phyloP scores from a whole-genome alignment of 768 basidiomycete genomes.

The Tulasnella sp. region DNA sequence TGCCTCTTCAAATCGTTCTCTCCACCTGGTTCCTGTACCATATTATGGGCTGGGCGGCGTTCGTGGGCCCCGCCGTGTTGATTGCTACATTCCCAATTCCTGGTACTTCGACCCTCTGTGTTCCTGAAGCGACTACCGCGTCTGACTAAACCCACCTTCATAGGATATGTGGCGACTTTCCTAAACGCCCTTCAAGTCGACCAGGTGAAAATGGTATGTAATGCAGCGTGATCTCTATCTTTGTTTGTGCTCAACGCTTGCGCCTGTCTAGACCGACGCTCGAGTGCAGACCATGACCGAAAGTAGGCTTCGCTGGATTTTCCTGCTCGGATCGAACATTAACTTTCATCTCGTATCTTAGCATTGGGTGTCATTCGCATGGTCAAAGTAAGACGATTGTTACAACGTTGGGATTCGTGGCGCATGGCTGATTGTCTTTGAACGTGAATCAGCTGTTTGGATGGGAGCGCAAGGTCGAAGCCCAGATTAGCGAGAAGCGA shows the following conservation, averaged over 20 bases:
- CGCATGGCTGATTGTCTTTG: too few species aligned
- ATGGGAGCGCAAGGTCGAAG: slow-evolving; percentile 48
- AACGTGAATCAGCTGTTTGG: slow-evolving; percentile 47
- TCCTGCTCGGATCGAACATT: neutral
- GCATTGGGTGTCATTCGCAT: slow-evolving; percentile 59
- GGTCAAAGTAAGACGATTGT: slow-evolving; percentile 47
- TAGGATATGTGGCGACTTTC: slow-evolving; percentile 45
- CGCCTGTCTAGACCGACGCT: slow-evolving; percentile 47
- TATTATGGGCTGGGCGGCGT: slow-evolving; percentile 56
- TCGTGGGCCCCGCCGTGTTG: slow-evolving; percentile 56
- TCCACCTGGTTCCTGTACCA: slow-evolving; percentile 45
- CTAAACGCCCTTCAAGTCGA: slow-evolving; percentile 50
- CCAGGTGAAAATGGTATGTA: slow-evolving; percentile 48
- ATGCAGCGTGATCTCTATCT: neutral
- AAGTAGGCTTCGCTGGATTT: slow-evolving; percentile 41
- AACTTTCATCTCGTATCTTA: slow-evolving; percentile 32
- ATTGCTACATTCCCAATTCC: slow-evolving; percentile 57
- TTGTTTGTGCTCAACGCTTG: neutral
- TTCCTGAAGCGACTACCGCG: too few species aligned
- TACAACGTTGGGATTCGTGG: neutral
- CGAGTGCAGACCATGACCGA: slow-evolving; percentile 61
- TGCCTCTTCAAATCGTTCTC: slow-evolving; percentile 45
- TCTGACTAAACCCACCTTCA: neutral
- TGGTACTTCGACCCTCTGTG: slow-evolving; percentile 37
- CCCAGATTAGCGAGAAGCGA: slow-evolving; percentile 54